A percentile compares a stretch with the other conserved stretches of the same genome.
Conservation (phyloP, 2,329 filamentous ascomycete genomes). For the Huntiella abstrusa region DNA sequence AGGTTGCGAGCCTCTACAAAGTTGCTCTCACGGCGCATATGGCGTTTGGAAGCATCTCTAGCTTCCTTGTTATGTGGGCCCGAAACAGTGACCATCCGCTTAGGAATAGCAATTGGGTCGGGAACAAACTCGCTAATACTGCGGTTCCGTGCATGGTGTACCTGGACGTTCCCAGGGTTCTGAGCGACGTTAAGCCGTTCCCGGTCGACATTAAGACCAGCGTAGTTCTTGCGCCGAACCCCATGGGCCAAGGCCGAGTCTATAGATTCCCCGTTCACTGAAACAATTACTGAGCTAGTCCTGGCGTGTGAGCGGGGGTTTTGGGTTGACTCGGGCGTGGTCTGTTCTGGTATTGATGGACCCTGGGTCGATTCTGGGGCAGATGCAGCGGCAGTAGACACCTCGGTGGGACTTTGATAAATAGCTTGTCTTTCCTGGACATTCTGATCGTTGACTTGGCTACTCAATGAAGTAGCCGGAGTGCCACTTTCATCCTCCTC, state of each 20-base stretch:
- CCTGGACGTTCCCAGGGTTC: conserved; percentile 7
- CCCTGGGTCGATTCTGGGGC: no score
- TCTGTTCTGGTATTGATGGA: no score
- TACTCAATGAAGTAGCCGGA: no score
- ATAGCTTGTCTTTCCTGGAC: no score
- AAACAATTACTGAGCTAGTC: conserved; percentile 26
- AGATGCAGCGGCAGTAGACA: no score
- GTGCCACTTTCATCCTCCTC: conserved; percentile 13
- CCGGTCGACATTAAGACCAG: conserved; percentile 19
- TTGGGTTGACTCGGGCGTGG: conserved; percentile 30
- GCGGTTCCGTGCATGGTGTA: conserved; percentile 47
- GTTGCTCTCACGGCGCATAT: conserved; percentile 57
- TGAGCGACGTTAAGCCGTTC: conserved; percentile 5
- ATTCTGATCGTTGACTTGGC: background rate
- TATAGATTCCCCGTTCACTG: conserved; percentile 32
- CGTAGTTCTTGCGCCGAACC: conserved; percentile 38
- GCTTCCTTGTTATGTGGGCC: conserved; percentile 32
- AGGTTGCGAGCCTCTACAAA: conserved; percentile 63
- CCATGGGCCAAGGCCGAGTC: conserved; percentile 31
- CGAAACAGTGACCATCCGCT: conserved; percentile 56
- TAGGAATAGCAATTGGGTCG: conserved; percentile 47
- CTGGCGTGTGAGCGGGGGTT: conserved; percentile 14
- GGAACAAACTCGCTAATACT: conserved; percentile 81
- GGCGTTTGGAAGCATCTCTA: conserved; percentile 21
- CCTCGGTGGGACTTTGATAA: background rate